These are phyloP conservation scores for Sugiyamaella boreocaroliniensis DNA, from an alignment of 805 yeast genomes.

Conservation along the genomic window DNA sequence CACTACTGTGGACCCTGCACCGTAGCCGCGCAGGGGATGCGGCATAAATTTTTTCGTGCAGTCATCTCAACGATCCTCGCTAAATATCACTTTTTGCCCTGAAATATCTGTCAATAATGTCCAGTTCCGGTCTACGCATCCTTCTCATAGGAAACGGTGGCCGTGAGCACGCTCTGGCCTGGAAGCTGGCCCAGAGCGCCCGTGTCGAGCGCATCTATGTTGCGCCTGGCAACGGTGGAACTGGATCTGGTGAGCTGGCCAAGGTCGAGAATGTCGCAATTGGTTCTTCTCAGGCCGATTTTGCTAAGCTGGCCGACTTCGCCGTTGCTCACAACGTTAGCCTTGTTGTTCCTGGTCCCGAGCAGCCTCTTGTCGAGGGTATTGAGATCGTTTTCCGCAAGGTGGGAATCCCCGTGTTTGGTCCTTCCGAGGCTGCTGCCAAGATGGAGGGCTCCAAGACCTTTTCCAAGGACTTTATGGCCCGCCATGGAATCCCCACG, in stretches of 20 bases:
- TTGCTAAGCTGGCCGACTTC: conserved; percentile 61
- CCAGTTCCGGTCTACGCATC: conserved; percentile 38
- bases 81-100: too few species aligned
- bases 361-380: conserved; percentile 96
- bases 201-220: conserved; percentile 69
- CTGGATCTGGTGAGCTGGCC: conserved; percentile 40
- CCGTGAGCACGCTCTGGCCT: conserved; percentile 94
- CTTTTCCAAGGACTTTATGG: conserved; percentile 90
- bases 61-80: too few species aligned
- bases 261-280: conserved; percentile 69
- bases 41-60: neutral
- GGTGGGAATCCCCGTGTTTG: conserved; percentile 92
- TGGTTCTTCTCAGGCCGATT: conserved; percentile 59
- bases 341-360: conserved; percentile 97
- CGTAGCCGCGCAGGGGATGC: too few species aligned
- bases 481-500: conserved; percentile 85
- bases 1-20: too few species aligned
- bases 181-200: conserved; percentile 80
- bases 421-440: conserved; percentile 91
- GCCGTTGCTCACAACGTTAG: conserved; percentile 60
- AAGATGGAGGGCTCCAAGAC: conserved; percentile 95
- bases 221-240: conserved; percentile 98
- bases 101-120: neutral
- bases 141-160: conserved; percentile 96
- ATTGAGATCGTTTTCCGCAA: conserved; percentile 62